Conservation (phyloP, 2,329 filamentous ascomycete species). For the Zasmidium angulare region DNA sequence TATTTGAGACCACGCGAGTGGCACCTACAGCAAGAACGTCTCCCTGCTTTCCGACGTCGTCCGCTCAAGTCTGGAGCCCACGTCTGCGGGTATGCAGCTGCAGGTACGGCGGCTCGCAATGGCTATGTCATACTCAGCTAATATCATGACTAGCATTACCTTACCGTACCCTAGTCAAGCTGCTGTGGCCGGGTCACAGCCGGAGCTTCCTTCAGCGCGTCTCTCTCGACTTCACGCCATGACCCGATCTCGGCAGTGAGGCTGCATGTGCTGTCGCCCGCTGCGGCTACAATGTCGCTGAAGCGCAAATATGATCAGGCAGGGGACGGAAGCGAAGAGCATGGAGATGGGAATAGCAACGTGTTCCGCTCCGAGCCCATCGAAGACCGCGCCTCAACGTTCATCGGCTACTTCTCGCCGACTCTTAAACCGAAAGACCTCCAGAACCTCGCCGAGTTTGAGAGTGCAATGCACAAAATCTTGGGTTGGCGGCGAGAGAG, state of each 20-base stretch:
- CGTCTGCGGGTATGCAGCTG: background rate
- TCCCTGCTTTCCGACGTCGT: conserved; percentile 3
- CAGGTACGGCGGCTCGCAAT: background rate
- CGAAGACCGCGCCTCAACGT: conserved; percentile 52
- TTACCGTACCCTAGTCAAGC: background rate
- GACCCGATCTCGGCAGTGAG: background rate
- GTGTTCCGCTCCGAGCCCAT: conserved; percentile 49
- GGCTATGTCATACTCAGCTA: conserved; percentile 19
- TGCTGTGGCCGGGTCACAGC: background rate
- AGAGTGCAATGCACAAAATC: conserved; percentile 51
- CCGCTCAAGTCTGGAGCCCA: background rate
- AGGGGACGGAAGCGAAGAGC: conserved; percentile 13
- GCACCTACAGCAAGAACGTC: background rate
- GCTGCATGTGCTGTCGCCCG: background rate
- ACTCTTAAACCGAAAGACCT: conserved; percentile 42
- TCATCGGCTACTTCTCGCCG: conserved; percentile 53
- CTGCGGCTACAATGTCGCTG: conserved; percentile 23
- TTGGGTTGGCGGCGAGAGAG: conserved; percentile 52
- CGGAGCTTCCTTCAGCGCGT: background rate
- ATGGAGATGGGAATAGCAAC: conserved; percentile 19
- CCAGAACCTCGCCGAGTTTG: conserved; percentile 46
- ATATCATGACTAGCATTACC: background rate
- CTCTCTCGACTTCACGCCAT: background rate
- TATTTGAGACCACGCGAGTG: background rate
- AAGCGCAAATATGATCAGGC: conserved; percentile 30